Evolutionary conservation across 73 alveolate species (phyloP), one percentile per base, ranked within the genome.

Genomic region (Paramecium sonneborni): DNA sequence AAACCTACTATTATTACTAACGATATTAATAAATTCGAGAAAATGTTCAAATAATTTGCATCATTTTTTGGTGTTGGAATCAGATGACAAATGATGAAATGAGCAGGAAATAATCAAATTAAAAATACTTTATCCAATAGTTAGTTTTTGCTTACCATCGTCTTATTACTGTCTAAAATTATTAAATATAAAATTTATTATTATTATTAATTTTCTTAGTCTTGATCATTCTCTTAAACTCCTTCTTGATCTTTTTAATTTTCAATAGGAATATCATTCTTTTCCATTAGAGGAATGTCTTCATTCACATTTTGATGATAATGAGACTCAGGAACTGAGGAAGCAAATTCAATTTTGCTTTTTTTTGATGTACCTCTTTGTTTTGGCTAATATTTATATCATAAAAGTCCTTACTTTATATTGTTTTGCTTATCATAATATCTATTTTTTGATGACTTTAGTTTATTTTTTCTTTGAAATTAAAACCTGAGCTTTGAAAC

Each of bases 21-120:
- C 3, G 37, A 37, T 37, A 34, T 34, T 1, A 74, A 35, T 39
- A 74, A 74, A 34, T 39, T n/a, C 20, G 32, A 74, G 1, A 37
- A n/a, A 5, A 74, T 34, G 56, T 74, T 28, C 2, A 37, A 18
- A 74, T 34, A 39, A 37, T 39, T 67, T 32, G 58, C 87, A n/a
- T 74, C 57, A 74, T 74, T 35, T 34, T 37, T 74, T n/a, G 56
- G 58, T 34, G 37, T 74, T 28, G 87, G 87, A 23, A 74, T 37
- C 1, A 74, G 10, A 74, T 74, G 58, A 6, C 56, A 74, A 2
- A 74, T 74, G 4, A 74, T n/a, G n/a, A n/a, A 38, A 20, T 74
- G 87, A 37, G 58, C 58, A 74, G 87, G 87, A 32, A 37, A 74
- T 28, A 74, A 74, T 4, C 28, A 15, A 18, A 74, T 74, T 32